phyloP scores from a whole-genome alignment of 805 yeast genomes.

The Saccharomycopsis selenospora region DNA sequence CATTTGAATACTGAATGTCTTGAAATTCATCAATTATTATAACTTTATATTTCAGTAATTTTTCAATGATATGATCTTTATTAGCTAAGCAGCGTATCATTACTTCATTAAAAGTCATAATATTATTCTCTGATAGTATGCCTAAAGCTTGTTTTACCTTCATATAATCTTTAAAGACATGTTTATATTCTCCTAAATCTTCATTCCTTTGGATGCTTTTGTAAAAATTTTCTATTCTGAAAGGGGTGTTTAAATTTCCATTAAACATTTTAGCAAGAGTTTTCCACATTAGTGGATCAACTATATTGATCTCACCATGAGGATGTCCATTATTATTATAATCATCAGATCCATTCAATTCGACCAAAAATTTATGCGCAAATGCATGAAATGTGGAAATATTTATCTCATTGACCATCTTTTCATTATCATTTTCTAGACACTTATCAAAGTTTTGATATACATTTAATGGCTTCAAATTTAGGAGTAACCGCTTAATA shows the following conservation, averaged over 20 bases:
- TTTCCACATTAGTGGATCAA: constrained; percentile 53
- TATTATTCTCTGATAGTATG: constrained; percentile 16
- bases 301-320: constrained; percentile 30
- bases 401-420: constrained; percentile 28
- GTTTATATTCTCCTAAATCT: constrained; percentile 22
- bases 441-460: background rate
- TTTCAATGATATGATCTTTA: constrained; percentile 17
- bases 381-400: constrained; percentile 60
- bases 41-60: constrained; percentile 28
- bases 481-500: constrained; percentile 24
- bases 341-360: too few species aligned
- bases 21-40: constrained; percentile 70
- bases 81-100: constrained; percentile 29
- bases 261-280: constrained; percentile 33
- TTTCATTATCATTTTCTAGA: constrained; percentile 4
- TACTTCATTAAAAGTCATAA: constrained; percentile 25
- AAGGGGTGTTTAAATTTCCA: background rate
- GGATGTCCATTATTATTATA: constrained; percentile 31
- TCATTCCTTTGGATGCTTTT: constrained; percentile 1
- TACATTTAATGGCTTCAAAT: background rate
- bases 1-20: constrained; percentile 35
- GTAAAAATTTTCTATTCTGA: background rate
- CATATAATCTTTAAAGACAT: constrained; percentile 23
- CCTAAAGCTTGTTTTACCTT: background rate
- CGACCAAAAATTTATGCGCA: constrained; percentile 43